These are phyloP conservation scores for Glonium stellatum DNA, from an alignment of 495 filamentous ascomycete genomes.

Conservation along the genomic window DNA sequence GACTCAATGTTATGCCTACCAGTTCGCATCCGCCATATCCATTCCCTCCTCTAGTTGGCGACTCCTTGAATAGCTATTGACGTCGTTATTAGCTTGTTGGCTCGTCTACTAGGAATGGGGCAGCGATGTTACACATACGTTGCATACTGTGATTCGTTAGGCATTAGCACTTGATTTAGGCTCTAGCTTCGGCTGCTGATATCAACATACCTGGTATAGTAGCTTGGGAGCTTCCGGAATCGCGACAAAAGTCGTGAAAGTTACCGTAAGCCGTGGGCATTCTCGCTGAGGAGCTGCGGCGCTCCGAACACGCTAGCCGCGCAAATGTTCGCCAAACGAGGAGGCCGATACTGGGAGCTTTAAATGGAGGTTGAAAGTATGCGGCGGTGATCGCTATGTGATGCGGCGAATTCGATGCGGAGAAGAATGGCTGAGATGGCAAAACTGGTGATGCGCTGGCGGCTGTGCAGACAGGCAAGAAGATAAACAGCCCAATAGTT, in stretches of 20 bases:
- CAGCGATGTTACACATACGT: conserved; percentile 16
- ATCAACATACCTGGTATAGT: conserved; percentile 78
- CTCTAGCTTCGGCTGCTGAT: neutral
- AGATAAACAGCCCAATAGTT: too few relatives aligned
- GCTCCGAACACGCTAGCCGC: neutral
- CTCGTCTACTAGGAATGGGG: neutral
- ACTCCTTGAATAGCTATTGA: conserved; percentile 50
- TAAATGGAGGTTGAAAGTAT: neutral
- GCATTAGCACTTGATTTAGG: conserved; percentile 1
- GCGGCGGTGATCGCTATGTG: neutral
- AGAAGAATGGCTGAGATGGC: neutral
- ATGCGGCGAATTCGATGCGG: neutral
- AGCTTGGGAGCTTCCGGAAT: conserved; percentile 46
- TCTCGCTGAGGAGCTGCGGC: neutral
- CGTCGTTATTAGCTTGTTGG: conserved; percentile 2
- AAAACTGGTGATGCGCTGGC: neutral
- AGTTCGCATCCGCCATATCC: conserved; percentile 62
- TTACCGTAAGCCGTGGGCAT: conserved; percentile 27
- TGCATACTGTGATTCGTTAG: conserved; percentile 20
- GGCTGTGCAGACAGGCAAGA: too few relatives aligned
- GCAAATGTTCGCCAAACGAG: neutral
- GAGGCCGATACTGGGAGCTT: neutral
- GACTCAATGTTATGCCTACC: conserved; percentile 62
- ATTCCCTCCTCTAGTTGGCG: conserved; percentile 40
- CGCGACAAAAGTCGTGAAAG: conserved; percentile 82